Evolutionary conservation across 2,329 filamentous ascomycete species (phyloP), one percentile per base, ranked within the genome.

Genomic region (Pleurostoma richardsiae): DNA sequence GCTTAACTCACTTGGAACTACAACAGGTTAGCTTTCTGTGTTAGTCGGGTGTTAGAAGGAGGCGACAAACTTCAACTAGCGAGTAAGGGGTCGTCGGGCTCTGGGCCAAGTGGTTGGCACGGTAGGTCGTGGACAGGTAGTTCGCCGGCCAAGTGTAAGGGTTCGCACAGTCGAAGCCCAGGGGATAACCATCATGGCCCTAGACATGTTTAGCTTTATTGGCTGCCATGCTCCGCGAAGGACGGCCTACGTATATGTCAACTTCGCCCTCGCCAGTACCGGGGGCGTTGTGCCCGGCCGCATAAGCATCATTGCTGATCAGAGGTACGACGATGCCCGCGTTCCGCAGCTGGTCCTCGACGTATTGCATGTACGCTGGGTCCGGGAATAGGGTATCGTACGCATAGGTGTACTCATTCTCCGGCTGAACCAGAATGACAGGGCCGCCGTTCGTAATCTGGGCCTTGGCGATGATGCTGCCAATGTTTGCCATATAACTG

Each of bases 371-470:
- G 59, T 91, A 92, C 0, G 75, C 70, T 0, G 75, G 71, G 55
- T 89, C 82, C 0, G 85, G 84, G 52, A 85, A 88, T 1, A 66
- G 65, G 4, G 76, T 67, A 2, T 68, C 68, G 19, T 67, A 64
- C 2, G 71, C 72, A 10, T 67, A 62, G 1, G 77, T 82, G 46
- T 61, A 88, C 56, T 90, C 86, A 51, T 90, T 90, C 58, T 90
- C 86, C 0, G 82, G 82, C 59, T 90, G 86, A 28, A 84, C 72
- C 2, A 88, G 67, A 45, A 89, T 85, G 30, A 89, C 72, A 0
- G 85, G 84, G 0, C 86, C 86, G 3, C 84, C 86, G 52, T 88
- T 85, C 1, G 85, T 89, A 57, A 90, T 88, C 56, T 89, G 85
- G 3, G 77, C 80, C 46, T 79, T 76, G 3, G 84, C 82, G 54